These are phyloP conservation scores for Raffaelea arxii DNA, from an alignment of 2,329 filamentous ascomycete genomes.

Conservation along the genomic window DNA sequence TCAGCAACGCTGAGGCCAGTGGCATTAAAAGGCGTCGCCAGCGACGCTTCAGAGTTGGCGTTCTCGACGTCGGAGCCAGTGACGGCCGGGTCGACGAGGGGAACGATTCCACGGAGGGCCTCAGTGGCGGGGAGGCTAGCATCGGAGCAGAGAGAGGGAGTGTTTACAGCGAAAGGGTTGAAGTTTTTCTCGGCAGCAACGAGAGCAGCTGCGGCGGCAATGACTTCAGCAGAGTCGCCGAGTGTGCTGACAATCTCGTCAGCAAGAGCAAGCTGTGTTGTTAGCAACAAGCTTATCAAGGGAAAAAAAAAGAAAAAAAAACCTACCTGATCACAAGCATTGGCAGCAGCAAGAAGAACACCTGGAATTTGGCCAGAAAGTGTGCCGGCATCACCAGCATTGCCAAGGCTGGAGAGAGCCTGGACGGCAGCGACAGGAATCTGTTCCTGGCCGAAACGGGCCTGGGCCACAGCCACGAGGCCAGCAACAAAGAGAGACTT, in stretches of 20 bases:
- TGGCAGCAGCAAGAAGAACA: conserved; percentile 53
- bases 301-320: neutral
- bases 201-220: conserved; percentile 42
- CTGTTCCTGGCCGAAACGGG: conserved; percentile 57
- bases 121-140: conserved; percentile 50
- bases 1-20: conserved; percentile 56
- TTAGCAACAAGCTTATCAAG: too few relatives aligned
- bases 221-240: conserved; percentile 45
- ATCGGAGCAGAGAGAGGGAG: conserved; percentile 57
- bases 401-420: conserved; percentile 39
- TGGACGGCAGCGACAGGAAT: conserved; percentile 43
- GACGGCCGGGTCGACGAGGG: conserved; percentile 57
- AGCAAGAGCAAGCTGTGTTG: conserved; percentile 53
- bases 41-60: conserved; percentile 44
- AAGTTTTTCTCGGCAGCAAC: conserved; percentile 16
- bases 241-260: conserved; percentile 54
- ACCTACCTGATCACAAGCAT: conserved; percentile 46
- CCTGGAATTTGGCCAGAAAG: conserved; percentile 52
- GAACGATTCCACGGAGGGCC: conserved; percentile 55
- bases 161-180: conserved; percentile 43
- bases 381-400: conserved; percentile 50
- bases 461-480: conserved; percentile 35
- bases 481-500: conserved; percentile 29
- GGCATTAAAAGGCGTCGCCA: conserved; percentile 46
- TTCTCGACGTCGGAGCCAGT: conserved; percentile 47